Evolutionary conservation across 306 rosid genomes (phyloP), one percentile per base, ranked within the genome.

Genomic region (Begonia fuchsioides): DNA sequence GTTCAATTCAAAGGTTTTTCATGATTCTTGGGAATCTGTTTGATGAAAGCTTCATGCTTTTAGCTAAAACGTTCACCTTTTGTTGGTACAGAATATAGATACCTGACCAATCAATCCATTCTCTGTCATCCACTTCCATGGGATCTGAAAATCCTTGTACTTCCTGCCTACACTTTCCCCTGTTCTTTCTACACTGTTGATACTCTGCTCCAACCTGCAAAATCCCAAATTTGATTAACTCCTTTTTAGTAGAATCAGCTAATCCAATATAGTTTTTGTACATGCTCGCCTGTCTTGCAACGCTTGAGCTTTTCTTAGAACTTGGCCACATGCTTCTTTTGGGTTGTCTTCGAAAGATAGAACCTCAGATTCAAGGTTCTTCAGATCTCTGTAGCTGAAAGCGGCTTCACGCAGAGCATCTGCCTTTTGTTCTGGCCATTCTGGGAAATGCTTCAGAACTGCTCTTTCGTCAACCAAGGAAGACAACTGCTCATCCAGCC

Each of bases 241-340:
- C 15, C 65, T 57, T 32, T 19, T 19, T 32, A n/a, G 13, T 26
- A 50, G 10, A 52, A 60, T 3, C 50, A 47, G 32, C 32, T 20
- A 20, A 3, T 18, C 17, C 18, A 17, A 47, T 1, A 10, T 10
- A 18, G 43, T 50, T 13, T 20, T 54, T 71, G 68, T 78, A 79
- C 93, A 67, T 73, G 63, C 92, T 90, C 83, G 86, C 99, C 94
- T 86, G 88, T 92, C 94, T 82, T 85, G 94, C 73, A 92, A 38
- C 54, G 86, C 72, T 56, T 86, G 96, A 40, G 81, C 81, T 63
- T 75, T 79, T 55, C 78, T 73, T 2, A 82, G 53, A n/a, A 80
- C 82, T 52, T 63, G 78, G 39, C 20, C 54, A 60, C 26, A 10
- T 75, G 58, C 62, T 86, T 26, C 96, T 50, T 65, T 81, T 2